These are phyloP conservation scores for Podospora sp. DNA, from an alignment of 495 filamentous ascomycete genomes.

Conservation along the genomic window DNA sequence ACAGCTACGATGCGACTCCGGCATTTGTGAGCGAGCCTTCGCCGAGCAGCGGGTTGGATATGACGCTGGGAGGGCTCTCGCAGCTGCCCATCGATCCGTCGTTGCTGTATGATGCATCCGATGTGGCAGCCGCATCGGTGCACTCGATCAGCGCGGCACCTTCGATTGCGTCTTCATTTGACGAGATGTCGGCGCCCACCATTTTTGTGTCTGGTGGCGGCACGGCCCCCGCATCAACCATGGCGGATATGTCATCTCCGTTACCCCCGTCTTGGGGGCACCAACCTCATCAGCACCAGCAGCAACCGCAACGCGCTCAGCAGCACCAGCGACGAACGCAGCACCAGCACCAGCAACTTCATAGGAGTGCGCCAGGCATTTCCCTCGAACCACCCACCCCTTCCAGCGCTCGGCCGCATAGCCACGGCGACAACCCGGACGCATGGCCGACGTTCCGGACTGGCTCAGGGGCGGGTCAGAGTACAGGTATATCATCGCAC, in stretches of 20 bases:
- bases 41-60: slow-evolving; percentile 8
- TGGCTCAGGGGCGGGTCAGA: not conserved
- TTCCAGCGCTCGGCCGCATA: not conserved
- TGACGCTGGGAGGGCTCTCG: slow-evolving; percentile 17
- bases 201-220: slow-evolving; percentile 25
- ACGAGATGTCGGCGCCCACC: slow-evolving; percentile 24
- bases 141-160: slow-evolving; percentile 30
- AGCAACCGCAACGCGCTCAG: not conserved
- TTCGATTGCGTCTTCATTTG: slow-evolving; percentile 31
- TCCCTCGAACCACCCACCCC: slow-evolving; percentile 26
- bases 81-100: slow-evolving; percentile 36
- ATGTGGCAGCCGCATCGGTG: slow-evolving; percentile 17
- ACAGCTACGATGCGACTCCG: not conserved
- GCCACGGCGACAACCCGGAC: not conserved
- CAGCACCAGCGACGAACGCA: not conserved
- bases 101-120: slow-evolving; percentile 30
- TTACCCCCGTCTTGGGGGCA: not conserved
- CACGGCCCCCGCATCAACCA: not conserved
- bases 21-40: not conserved
- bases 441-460: slow-evolving; percentile 1
- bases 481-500: not conserved
- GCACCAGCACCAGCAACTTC: not conserved
- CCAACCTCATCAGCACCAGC: not conserved
- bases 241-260: not conserved
- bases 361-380: not conserved